phyloP scores from a whole-genome alignment of 345 rosid genomes.

The Citrus trifoliata region DNA sequence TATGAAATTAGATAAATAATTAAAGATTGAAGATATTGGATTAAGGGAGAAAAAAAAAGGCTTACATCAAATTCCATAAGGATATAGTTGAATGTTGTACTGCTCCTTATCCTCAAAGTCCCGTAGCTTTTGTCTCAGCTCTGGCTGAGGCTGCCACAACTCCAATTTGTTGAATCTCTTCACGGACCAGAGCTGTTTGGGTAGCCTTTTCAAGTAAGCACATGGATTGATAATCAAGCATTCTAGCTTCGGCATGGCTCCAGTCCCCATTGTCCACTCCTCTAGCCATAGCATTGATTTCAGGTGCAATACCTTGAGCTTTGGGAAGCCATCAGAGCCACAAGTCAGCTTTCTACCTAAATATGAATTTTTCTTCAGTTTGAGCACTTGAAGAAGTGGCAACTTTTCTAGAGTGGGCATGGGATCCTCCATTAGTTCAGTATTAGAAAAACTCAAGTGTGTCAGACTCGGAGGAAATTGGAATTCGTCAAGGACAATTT shows the following conservation, averaged over 20 bases:
- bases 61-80: neutral
- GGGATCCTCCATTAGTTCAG: neutral
- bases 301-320: neutral
- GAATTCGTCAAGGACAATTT: neutral
- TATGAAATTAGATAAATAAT: neutral
- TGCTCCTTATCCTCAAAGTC: neutral
- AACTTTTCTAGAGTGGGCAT: neutral
- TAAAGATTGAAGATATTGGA: neutral
- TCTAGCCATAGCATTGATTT: constrained; percentile 7
- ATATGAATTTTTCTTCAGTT: neutral
- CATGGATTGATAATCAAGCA: neutral
- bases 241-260: neutral
- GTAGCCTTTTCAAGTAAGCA: neutral
- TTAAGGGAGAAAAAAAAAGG: too few relatives aligned
- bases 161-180: neutral
- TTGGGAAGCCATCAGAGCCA: neutral
- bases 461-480: neutral
- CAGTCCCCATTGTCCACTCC: neutral
- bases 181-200: neutral
- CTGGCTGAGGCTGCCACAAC: neutral
- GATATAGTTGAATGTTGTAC: neutral
- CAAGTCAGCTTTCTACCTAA: neutral
- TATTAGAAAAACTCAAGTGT: neutral
- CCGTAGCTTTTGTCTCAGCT: neutral
- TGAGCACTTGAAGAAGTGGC: neutral